Evolutionary conservation across 2,329 filamentous ascomycete species (phyloP), one percentile per base, ranked within the genome.

Genomic region (Pseudogymnoascus verrucosus): DNA sequence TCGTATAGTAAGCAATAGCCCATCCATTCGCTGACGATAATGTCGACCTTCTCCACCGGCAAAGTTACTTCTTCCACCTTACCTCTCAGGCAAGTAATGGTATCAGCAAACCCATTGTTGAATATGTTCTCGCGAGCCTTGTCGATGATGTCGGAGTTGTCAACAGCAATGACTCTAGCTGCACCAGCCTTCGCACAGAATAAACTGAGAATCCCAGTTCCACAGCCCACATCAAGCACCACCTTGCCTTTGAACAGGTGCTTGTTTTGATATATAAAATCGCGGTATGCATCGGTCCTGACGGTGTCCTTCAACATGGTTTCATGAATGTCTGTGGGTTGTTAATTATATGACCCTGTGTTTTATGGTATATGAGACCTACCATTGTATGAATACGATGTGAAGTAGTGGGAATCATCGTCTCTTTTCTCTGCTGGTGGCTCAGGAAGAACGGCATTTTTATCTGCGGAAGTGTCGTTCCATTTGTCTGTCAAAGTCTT

Each of bases 1-100:
- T 98, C 93, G 75, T 96, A 98, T 5, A 97, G 82, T 16, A 97
- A 82, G 67, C 88, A 90, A 74, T 98, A 98, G 31, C 93, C 93
- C 93, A 98, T 98, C 93, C 93, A 98, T 76, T 98, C 93, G 65
- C 90, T 96, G 65, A 98, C 88, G 73, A 98, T 96, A 71, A 98
- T 89, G 76, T 98, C 93, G 54, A 97, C 93, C 71, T 93, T 80
- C 62, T 86, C 80, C 6, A 93, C 88, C 1, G 90, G 92, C 21
- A 92, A 82, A 64, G 77, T 81, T 63, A 96, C 89, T 68, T 97
- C 92, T 75, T 98, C 93, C 65, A 97, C 90, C 71, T 91, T 90
- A 39, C 93, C 93, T 67, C 88, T 85, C 60, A 96, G 79, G 70
- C 90, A 91, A 47, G 88, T 91, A 71, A 98, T 91, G 23, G 82